Conservation (phyloP, 352 stramenopile genomes). For the Phytophthora hybrid region DNA sequence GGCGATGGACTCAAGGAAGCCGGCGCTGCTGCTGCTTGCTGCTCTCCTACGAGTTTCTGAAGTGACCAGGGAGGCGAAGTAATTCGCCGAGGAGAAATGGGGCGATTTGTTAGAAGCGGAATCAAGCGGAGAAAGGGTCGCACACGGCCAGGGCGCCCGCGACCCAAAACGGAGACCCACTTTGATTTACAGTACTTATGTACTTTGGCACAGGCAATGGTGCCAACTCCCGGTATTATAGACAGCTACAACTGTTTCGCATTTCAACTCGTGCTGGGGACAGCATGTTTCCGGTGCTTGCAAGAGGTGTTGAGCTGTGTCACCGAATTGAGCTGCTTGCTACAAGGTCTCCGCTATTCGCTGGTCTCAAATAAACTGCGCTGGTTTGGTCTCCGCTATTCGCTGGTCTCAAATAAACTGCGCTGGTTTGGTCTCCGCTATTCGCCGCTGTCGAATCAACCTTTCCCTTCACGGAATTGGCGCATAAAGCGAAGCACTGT, state of each 20-base stretch:
- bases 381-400: too few relatives aligned
- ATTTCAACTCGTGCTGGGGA: neutral
- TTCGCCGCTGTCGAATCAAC: too few relatives aligned
- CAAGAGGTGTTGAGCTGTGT: neutral
- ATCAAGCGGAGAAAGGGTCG: conserved; percentile 23
- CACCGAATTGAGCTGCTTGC: neutral
- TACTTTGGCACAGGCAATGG: too few relatives aligned
- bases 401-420: too few relatives aligned
- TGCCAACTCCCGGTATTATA: neutral
- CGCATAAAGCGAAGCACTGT: too few relatives aligned
- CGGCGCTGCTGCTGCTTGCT: neutral
- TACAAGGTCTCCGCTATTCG: neutral
- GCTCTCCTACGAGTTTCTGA: conserved; percentile 36
- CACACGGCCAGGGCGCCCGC: neutral
- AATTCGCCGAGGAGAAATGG: conserved; percentile 15
- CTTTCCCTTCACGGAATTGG: too few relatives aligned
- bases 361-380: neutral
- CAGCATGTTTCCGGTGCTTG: neutral
- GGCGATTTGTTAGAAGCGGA: conserved; percentile 25
- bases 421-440: too few relatives aligned
- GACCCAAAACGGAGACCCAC: conserved; percentile 2
- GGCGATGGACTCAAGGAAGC: neutral
- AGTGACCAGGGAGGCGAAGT: conserved; percentile 23
- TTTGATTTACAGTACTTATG: neutral
- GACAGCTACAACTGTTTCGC: neutral